Evolutionary conservation across 106 monocot species (phyloP), one percentile per base, ranked within the genome.

Genomic region (Allium cepa): DNA sequence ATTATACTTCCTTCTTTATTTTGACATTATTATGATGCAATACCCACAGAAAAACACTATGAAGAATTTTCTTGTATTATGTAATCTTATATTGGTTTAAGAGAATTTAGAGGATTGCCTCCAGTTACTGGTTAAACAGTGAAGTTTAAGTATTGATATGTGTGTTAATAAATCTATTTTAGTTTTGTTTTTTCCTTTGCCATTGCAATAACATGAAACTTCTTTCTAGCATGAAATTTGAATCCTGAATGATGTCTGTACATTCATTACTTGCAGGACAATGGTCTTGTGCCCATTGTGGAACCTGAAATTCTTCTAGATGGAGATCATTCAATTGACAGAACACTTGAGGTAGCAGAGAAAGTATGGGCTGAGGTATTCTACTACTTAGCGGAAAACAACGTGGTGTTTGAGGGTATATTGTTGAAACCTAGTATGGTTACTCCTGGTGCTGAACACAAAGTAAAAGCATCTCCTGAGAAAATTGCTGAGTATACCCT

Each of bases 241-340:
- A 22, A 22, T 22, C 22, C 1, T 22, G 22, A 22, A 22, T 22
- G 22, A 36, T 36, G 36, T 4, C 36, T 36, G 36, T 36, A 36
- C 36, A 36, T 36, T 36, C 53, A 55, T 55, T 55, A 12, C 53
- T 51, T 77, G 14, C 87, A 94, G 94, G 94, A 94, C 49, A 94
- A 90, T 76, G 94, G 94, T 26, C 86, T 94, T 75, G 94, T 94
- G 48, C 94, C 94, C 46, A 90, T 94, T 72, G 94, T 94, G 69
- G 94, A 95, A 50, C 94, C 94, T 70, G 94, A 95, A 71, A 95
- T 95, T 69, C 94, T 95, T 17, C 84, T 95, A 66, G 94, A 94
- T 77, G 94, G 94, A 16, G 90, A 87, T 57, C 94, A 95, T 70
- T 11, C 82, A 4, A 95, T 95, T 58, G 94, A 85, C 59, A 90